Percentiles rank a stretch among this genome's conserved stretches.
Evolutionary conservation across 148 eudicot genomes (phyloP).

Genomic region (Vaccinium vitisidaea): DNA sequence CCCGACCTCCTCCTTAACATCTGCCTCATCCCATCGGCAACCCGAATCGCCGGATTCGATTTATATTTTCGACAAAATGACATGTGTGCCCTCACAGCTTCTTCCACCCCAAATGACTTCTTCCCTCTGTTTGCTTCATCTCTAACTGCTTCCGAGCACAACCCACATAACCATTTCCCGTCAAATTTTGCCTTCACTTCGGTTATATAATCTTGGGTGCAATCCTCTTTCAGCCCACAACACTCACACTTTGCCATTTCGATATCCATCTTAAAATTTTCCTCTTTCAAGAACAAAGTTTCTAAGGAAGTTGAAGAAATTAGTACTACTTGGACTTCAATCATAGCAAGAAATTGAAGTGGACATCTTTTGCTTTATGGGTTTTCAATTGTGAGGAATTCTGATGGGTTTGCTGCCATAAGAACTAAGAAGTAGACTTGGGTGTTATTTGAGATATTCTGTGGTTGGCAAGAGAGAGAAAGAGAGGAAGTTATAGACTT

Average conservation of each 20-base stretch:
- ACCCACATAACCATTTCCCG: slow-evolving; percentile 81
- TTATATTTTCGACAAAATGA: slow-evolving; percentile 62
- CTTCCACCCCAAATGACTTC: slow-evolving; percentile 32
- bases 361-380: slow-evolving; percentile 2
- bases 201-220: slow-evolving; percentile 66
- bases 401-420: slow-evolving; percentile 12
- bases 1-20: slow-evolving; percentile 65
- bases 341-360: not conserved
- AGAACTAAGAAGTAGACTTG: slow-evolving; percentile 4
- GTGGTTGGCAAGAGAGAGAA: not conserved
- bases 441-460: not conserved
- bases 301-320: not conserved
- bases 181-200: slow-evolving; percentile 59
- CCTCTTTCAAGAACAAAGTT: not conserved
- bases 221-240: slow-evolving; percentile 76
- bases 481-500: slow-evolving; percentile 37
- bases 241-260: slow-evolving; percentile 68
- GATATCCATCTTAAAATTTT: slow-evolving; percentile 39
- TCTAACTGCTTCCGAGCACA: slow-evolving; percentile 73
- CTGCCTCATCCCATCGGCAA: slow-evolving; percentile 71
- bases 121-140: slow-evolving; percentile 49
- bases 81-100: slow-evolving; percentile 73
- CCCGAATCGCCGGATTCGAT: slow-evolving; percentile 60
- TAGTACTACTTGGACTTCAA: not conserved
- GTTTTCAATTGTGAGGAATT: not conserved